phyloP scores from a whole-genome alignment of 352 stramenopile genomes.

The Blastocystis sp. region DNA sequence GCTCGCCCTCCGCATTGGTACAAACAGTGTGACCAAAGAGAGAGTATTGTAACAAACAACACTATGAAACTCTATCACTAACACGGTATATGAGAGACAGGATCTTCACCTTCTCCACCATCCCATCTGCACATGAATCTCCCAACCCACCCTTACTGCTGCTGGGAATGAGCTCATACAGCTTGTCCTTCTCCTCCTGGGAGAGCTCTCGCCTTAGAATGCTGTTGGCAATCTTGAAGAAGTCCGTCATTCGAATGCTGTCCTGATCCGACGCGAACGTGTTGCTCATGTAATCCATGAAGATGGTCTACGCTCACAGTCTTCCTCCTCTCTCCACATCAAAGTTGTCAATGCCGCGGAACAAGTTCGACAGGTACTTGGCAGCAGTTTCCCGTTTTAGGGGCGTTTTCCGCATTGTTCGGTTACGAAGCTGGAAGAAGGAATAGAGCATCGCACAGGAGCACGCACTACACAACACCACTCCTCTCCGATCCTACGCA shows the following conservation, averaged over 20 bases:
- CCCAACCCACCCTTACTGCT: neutral
- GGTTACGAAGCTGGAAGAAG: constrained; percentile 45
- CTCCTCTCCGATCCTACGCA: neutral
- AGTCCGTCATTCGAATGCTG: constrained; percentile 24
- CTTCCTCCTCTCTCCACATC: neutral
- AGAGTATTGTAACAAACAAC: neutral
- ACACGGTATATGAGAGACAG: constrained; percentile 44
- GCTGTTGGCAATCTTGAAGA: constrained; percentile 28
- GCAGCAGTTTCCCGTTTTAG: constrained; percentile 16
- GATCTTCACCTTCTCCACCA: constrained; percentile 29
- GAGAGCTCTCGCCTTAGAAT: constrained; percentile 38
- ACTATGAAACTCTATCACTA: constrained; percentile 29
- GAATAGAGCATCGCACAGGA: constrained; percentile 1
- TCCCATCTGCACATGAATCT: neutral
- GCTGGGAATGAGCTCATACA: neutral
- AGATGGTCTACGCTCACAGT: constrained; percentile 2
- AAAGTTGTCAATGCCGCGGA: constrained; percentile 45
- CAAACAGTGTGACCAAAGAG: neutral
- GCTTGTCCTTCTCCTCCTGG: neutral
- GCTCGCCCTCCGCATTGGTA: too few relatives aligned
- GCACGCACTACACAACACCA: neutral
- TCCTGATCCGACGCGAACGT: constrained; percentile 32
- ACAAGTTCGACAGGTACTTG: constrained; percentile 25
- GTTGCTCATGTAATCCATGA: constrained; percentile 50
- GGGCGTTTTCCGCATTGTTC: constrained; percentile 4